A percentile compares a stretch with the other conserved stretches of the same genome.
Evolutionary conservation across 2,329 filamentous ascomycete genomes (phyloP).

Genomic region (Scedosporium aurantiacum): DNA sequence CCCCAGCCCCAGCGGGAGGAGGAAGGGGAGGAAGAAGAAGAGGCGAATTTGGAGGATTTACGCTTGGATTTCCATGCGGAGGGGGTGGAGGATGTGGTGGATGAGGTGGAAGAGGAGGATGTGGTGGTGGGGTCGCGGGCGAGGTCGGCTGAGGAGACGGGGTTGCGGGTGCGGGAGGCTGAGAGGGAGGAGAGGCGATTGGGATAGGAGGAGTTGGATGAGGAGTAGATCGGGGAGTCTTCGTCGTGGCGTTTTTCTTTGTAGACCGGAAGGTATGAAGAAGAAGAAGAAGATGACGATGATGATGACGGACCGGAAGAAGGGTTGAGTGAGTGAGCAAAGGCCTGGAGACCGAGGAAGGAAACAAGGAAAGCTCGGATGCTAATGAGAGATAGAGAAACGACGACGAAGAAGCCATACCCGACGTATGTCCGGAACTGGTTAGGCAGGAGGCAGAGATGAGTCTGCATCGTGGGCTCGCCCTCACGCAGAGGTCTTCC

Average conservation of each 20-base stretch:
- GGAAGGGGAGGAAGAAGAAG: neutral
- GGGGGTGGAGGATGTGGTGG: neutral
- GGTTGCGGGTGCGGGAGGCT: constrained; percentile 9
- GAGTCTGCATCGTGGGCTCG: constrained; percentile 64
- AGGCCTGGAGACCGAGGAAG: constrained; percentile 39
- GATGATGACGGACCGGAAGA: constrained; percentile 14
- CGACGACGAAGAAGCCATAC: constrained; percentile 55
- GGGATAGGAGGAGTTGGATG: constrained; percentile 22
- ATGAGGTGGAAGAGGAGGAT: neutral
- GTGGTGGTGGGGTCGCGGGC: neutral
- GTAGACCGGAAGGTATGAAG: constrained; percentile 29
- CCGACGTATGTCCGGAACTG: constrained; percentile 74
- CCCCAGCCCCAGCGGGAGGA: neutral
- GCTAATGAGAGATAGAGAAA: constrained; percentile 38
- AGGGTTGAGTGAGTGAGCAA: constrained; percentile 34
- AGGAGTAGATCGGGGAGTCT: constrained; percentile 16
- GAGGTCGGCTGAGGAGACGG: constrained; percentile 14
- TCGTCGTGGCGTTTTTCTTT: constrained; percentile 44
- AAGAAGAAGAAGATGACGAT: constrained; percentile 11
- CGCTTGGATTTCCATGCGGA: constrained; percentile 17
- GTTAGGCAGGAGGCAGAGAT: constrained; percentile 82
- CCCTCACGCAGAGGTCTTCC: constrained; percentile 33
- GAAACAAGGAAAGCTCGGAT: constrained; percentile 47
- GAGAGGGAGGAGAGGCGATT: constrained; percentile 13
- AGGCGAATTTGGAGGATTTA: constrained; percentile 2